Base-by-base conservation (phyloP, 768 basidiomycete genomes). In the Amanita phalloides region DNA sequence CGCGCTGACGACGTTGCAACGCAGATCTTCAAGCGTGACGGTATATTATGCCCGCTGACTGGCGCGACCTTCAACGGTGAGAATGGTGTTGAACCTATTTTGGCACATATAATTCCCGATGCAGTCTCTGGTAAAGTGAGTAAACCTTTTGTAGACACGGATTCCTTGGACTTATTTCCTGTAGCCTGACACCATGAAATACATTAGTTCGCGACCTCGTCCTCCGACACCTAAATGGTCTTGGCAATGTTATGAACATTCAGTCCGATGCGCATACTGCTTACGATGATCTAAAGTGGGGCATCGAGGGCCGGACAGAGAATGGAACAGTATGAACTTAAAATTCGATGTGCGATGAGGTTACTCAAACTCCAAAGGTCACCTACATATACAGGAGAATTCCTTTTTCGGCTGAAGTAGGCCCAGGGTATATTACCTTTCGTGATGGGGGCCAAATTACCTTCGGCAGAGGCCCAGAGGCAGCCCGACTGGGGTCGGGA, bases 381-480 rank as follows among this genome's bases (percentile, higher is more conserved):
- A 52, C 30, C 14, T 51, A 54, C 44, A 53, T 51, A 8, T 51
- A 53, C 54, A 44, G 54, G 47, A 51, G 39, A 33, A 46, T 55
- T 28, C 54, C 45, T 28, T 32, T 2, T n/a, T 6, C 25, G 7
- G 28, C 43, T 13, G 4, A 5, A 25, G 11, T 49, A 41, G 32
- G 43, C 43, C 43, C 43, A 30, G 43, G 43, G 38, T 39, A 17
- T 39, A 38, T 38, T 38, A n/a, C n/a, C 14, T 28, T 45, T 20
- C 11, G n/a, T 45, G 43, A 45, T 11, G 25, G 28, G 43, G 25
- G 28, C 25, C 56, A 6, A 47, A 58, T 62, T 13, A 9, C 26
- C 4, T 60, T 61, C 25, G 61, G 60, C 5, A 44, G 26, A 10
- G 58, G 61, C 7, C 53, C 57, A 13, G 55, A 58, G 9, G 61